Evolutionary conservation across 768 basidiomycete species (phyloP), one percentile per base, ranked within the genome.

Genomic region (Dictyophora rubrovolvata): DNA sequence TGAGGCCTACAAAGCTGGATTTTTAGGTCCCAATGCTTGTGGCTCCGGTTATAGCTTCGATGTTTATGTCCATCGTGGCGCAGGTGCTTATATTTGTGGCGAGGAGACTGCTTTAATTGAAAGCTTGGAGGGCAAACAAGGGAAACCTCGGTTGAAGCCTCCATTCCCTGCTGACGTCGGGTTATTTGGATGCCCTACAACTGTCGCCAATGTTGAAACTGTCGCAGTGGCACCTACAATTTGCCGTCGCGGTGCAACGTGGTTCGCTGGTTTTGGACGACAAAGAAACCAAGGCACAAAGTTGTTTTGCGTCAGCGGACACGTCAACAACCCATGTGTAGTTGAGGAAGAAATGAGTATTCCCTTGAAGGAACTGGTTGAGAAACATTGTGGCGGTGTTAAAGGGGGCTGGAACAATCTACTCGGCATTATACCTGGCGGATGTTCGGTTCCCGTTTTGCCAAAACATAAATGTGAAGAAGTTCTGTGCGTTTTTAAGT

Each of bases 261-360:
- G 95, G 95, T 99, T 98, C 65, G 89, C 91, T 2, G 72, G 84
- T 55, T 97, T 99, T 67, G 95, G 95, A 17, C 75, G 95, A 48
- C 86, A 89, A 69, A 78, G 93, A 63, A 97, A 99, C 71, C 84
- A 90, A 68, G 95, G 94, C 7, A 96, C 93, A n/a, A 99, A 99
- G 74, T 73, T 98, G 16, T 97, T 84, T 75, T 97, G 95, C 72
- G 87, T 99, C 66, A 90, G 87, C 53, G 95, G 95, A 0, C 95
- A 98, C 66, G 95, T 98, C 65, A 97, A 97, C 75, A 96, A 95
- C 72, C 95, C 95, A 1, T 95, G 91, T 69, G 93, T 96, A 18
- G 82, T 99, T 22, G 95, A 99, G 75, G 95, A 99, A 72, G 95
- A 98, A 78, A 99, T 98, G 95, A 90, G 89, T 63, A 98, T 98